Base-by-base conservation (phyloP, 1,139 yeast genomes). In the Pichia sp. region DNA sequence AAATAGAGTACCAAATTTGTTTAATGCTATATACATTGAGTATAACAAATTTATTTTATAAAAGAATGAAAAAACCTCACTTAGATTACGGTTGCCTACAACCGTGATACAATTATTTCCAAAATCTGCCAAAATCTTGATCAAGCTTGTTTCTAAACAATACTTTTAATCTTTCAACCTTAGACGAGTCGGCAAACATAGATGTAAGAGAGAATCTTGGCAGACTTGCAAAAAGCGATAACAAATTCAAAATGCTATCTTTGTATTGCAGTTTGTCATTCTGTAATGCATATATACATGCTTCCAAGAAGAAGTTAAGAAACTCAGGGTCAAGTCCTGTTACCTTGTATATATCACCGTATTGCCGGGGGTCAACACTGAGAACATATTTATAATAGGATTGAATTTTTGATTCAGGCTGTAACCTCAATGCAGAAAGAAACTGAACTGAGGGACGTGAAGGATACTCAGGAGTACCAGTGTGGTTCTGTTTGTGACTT, bases 291-390 rank as follows among this genome's bases (percentile, higher is more conserved):
- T 59, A 58, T 12, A 64, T 48, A 2, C 76, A 72, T 0, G 86
- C 79, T 50, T 80, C 81, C 12, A 84, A 58, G 51, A 75, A 74
- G 60, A 83, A 80, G 31, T 76, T 77, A 16, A 85, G 67, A 55
- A 81, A 76, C 17, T 79, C 82, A 0, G 80, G 68, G 56, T 86
- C 92, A 1, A 86, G 68, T 1, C 89, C 89, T 2, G 79, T 75
- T 1, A 66, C 58, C 1, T 67, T 62, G 58, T 80, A 82, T 2
- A 81, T 64, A 1, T 66, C 64, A 0, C 62, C 49, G 45, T 76
- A 71, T 1, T 71, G 69, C 0, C 58, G 54, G 0, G 73, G 60
- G 2, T 72, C 62, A 1, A 81, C 56, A 1, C 61, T 55, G 14
- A 81, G 64, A 8, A 82, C 72, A 58, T 74, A 79, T 20, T 63